Evolutionary conservation across 176 grass and related monocot species (phyloP), one percentile per base, ranked within the genome.

Genomic region (Guadua angustifolia): DNA sequence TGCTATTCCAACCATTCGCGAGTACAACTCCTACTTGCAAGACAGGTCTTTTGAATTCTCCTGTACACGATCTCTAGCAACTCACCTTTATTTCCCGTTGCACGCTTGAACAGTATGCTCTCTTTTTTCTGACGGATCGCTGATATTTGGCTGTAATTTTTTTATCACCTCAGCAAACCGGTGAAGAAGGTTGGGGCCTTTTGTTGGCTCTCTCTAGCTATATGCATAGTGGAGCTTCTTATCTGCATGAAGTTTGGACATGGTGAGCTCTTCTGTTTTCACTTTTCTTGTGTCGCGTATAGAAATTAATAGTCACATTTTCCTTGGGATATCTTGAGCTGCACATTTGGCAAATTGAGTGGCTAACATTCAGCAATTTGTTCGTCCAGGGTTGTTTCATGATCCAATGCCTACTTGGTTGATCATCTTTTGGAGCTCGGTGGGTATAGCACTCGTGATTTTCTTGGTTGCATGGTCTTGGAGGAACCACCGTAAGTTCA

Each of bases 141-240:
- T 86, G 40, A 79, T 73, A 15, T 79, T 36, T 79, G 40, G 3
- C 15, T 61, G 49, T 51, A 52, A n/a, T 71, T 17, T 55, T 43
- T 45, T 72, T 15, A 36, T 69, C 22, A 53, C 72, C 64, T 22
- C 84, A 99, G 97, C 66, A 92, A 99, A 79, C 91, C 84, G 14
- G 90, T 99, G 79, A 99, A 99, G 89, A 99, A 99, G 88, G 97
- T 99, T 3, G 97, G 97, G 44, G 88, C 93, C 15, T 99, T 99
- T 74, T 99, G 97, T 70, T 99, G 97, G 97, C 93, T 99, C 44
- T 88, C 97, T 72, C 79, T 99, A 0, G 97, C 97, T 71, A 96
- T 99, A 78, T 96, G 97, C 91, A 96, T 96, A 78, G 86, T 96
- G 65, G 93, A 99, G 60, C 88, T 99, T 71, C 97, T 99, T 75